Base-by-base conservation (phyloP, 768 basidiomycete genomes). In the Tricholoma matsutake region DNA sequence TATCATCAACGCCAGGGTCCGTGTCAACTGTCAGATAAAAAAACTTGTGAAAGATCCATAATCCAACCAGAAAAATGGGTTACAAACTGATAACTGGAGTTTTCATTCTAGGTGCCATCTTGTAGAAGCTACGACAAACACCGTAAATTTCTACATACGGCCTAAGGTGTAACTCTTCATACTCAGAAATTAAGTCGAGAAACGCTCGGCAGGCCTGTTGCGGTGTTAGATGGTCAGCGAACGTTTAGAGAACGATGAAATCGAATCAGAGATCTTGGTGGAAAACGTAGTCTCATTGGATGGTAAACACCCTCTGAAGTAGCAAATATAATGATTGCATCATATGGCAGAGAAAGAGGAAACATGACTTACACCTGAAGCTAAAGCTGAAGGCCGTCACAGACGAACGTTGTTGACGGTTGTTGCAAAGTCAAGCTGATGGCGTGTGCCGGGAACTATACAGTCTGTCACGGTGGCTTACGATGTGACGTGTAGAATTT, bases 1-100 rank as follows among this genome's bases (percentile, higher is more conserved):
- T 77, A 71, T 95, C 93, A 68, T 95, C 93, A 3, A 93, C 87
- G 34, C 93, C 93, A 6, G 92, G 91, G 69, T 95, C 92, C 28
- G 91, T 91, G 65, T 93, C 92, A 67, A 92, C 90, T 92, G 66
- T 14, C 47, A 45, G n/a, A 47, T 4, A 11, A 20, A 20, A 32
- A 39, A 13, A 3, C 34, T 41, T 14, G 8, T 39, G 59, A 51
- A 49, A 22, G 20, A 20, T 28, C 6, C 7, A 3, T 2, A 39
- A 28, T 28, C 41, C 47, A 14, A 4, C 4, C 22, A 54, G 37
- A 34, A 37, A 22, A 51, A 20, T 45, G 22, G 28, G 20, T 31
- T 6, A 68, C 86, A 75, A 65, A 90, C 89, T 91, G 64, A 92
- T 90, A 47, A 89, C 86, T 8, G 86, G 85, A 3, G 77, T 83